Conservation (phyloP, 2,329 filamentous ascomycete species). For the Ceratocystiopsis brevicomis region DNA sequence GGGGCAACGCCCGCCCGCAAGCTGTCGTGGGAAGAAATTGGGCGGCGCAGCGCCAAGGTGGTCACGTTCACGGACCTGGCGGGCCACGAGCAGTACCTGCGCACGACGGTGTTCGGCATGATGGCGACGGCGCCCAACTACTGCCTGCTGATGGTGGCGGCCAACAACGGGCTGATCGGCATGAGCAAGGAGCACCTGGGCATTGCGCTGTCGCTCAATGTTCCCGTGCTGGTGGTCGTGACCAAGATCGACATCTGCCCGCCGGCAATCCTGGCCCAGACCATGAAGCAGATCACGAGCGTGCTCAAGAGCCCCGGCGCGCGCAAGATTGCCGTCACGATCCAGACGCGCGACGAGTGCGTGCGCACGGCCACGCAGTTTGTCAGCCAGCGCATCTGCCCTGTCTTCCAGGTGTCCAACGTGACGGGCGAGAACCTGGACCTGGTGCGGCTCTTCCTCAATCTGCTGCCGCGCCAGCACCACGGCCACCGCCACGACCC, state of each 20-base stretch:
- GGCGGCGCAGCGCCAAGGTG: conserved; percentile 83
- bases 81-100: conserved; percentile 84
- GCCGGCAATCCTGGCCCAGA: conserved; percentile 85
- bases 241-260: conserved; percentile 99
- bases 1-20: conserved; percentile 63
- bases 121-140: conserved; percentile 92
- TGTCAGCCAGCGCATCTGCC: conserved; percentile 85
- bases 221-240: conserved; percentile 92
- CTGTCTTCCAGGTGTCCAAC: conserved; percentile 95
- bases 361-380: conserved; percentile 94
- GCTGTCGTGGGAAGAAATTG: conserved; percentile 94
- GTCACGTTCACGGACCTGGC: conserved; percentile 93
- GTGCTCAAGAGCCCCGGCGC: conserved; percentile 90
- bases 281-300: conserved; percentile 73
- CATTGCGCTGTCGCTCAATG: conserved; percentile 83
- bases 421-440: conserved; percentile 86
- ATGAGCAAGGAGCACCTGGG: conserved; percentile 98
- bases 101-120: conserved; percentile 90
- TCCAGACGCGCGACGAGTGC: conserved; percentile 78
- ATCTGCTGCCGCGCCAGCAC: conserved; percentile 50
- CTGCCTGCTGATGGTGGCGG: conserved; percentile 93
- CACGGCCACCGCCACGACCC: conserved; percentile 86
- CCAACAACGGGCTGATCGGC: conserved; percentile 89
- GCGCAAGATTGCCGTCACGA: conserved; percentile 87
- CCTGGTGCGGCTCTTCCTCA: conserved; percentile 78